Base-by-base conservation (phyloP, 305 asterid species). In the Solanum hybrid region DNA sequence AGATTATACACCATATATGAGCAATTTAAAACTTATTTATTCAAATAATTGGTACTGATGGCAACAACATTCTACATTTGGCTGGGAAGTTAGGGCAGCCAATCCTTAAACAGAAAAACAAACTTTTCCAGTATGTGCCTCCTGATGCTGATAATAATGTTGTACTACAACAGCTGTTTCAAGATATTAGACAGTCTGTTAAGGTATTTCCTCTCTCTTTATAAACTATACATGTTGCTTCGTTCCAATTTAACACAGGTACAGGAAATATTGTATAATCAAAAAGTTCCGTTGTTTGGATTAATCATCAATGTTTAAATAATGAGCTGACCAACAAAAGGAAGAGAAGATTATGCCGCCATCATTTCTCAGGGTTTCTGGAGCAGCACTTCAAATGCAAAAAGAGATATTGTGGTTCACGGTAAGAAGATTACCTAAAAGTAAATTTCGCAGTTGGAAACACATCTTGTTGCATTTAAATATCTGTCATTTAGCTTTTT, bases 311-410 rank as follows among this genome's bases (percentile, higher is more conserved):
- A 31, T 31, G 81, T 75, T 75, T 13, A 29, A 75, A 75, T 51
- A 51, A 75, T 31, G 81, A 14, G 24, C 81, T 29, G 3, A 9
- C 5, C 20, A 14, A 16, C 14, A 76, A n/a, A 36, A 51, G 67
- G 67, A 51, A 51, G 67, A 57, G 57, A 86, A 34, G 35, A 64
- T 34, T 86, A 64, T 64, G 34, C 61, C 57, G 5, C 89, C 20
- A 8, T 86, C 89, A 86, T 20, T 86, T 86, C 79, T 61, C 12
- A 33, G 3, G 34, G 89, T 92, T 4, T 90, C 92, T 26, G 92
- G 94, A 88, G 94, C 95, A 64, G 93, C 93, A 51, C 89, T 93
- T n/a, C 93, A 90, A 89, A 88, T 92, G 90, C 93, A 93, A 89
- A 93, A 92, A 22, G 95, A 93, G 90, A 36, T 92, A 51, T 91